Conservation (phyloP, 495 filamentous ascomycete genomes). For the Neurospora tetraspora region DNA sequence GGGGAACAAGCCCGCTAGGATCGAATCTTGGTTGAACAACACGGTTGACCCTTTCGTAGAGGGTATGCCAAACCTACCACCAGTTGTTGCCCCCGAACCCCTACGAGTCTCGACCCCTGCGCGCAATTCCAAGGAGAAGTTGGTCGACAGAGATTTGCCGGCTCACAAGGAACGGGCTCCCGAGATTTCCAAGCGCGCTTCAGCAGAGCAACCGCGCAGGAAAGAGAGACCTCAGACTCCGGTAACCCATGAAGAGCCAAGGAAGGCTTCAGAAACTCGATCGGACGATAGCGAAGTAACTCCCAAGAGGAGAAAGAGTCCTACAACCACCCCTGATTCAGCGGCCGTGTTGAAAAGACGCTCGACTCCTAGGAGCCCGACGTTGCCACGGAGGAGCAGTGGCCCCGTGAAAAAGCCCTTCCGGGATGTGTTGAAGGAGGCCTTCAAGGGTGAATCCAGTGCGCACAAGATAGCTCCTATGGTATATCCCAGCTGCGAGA, state of each 20-base stretch:
- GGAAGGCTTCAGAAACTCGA: slow-evolving; percentile 9
- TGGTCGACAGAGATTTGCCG: background rate
- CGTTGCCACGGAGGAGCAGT: slow-evolving; percentile 28
- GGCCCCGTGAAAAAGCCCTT: slow-evolving; percentile 26
- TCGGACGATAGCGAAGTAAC: slow-evolving; percentile 18
- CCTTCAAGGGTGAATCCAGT: slow-evolving; percentile 45
- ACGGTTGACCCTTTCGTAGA: slow-evolving; percentile 68
- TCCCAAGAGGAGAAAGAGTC: slow-evolving; percentile 19
- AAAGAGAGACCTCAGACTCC: background rate
- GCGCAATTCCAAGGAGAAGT: background rate
- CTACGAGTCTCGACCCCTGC: background rate
- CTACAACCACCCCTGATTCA: slow-evolving; percentile 11
- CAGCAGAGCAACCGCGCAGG: background rate
- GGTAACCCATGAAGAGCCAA: background rate
- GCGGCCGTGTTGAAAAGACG: slow-evolving; percentile 34
- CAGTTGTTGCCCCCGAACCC: slow-evolving; percentile 7
- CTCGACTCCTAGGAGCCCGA: slow-evolving; percentile 34
- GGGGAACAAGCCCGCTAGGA: slow-evolving; percentile 44
- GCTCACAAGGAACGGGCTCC: background rate
- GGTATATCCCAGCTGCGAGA: slow-evolving; percentile 35
- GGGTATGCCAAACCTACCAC: slow-evolving; percentile 19
- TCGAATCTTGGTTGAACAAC: slow-evolving; percentile 67
- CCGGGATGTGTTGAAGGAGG: slow-evolving; percentile 42
- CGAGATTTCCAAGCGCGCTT: background rate
- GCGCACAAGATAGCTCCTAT: slow-evolving; percentile 30